Evolutionary conservation across 163 green algal species (phyloP), one percentile per base, ranked within the genome.

Genomic region (Chlamydomonas reinhardtii): DNA sequence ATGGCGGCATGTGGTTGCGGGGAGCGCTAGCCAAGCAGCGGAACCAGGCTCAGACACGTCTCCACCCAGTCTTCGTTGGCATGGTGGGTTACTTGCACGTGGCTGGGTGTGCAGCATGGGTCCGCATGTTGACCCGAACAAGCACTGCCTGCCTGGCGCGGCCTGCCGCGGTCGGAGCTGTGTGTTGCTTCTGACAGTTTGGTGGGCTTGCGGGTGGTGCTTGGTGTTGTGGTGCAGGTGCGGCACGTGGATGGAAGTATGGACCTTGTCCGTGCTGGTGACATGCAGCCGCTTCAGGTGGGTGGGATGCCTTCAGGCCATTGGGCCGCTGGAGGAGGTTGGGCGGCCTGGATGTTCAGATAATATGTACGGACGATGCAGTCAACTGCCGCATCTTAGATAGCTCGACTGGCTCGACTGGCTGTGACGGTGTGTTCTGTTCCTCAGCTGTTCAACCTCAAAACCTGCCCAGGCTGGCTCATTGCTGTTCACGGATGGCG

Each of bases 271-370:
- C 48, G 14, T 20, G 73, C 48, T 5, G 8, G 16, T 2, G 39
- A 76, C 39, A 76, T 76, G 39, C 52, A 29, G n/a, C 48, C n/a
- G n/a, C 73, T 79, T 29, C 16, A 66, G n/a, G 48, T 43, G 25
- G 3, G 72, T 20, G 20, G 35, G 5, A 4, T 32, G 35, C 12
- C 34, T 4, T 75, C n/a, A n/a, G n/a, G n/a, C n/a, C n/a, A n/a
- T n/a, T n/a, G n/a, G n/a, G n/a, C n/a, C n/a, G n/a, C n/a, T n/a
- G n/a, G n/a, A n/a, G n/a, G n/a, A n/a, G n/a, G n/a, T n/a, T n/a
- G n/a, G n/a, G n/a, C n/a, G n/a, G n/a, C n/a, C n/a, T 16, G 70
- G 20, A 31, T 22, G 70, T 17, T n/a, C n/a, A n/a, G n/a, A n/a
- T n/a, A n/a, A n/a, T n/a, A n/a, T n/a, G n/a, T n/a, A 35, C 62